Evolutionary conservation across 2,329 filamentous ascomycete species (phyloP).

Genomic region (Cryphonectria radicalis): DNA sequence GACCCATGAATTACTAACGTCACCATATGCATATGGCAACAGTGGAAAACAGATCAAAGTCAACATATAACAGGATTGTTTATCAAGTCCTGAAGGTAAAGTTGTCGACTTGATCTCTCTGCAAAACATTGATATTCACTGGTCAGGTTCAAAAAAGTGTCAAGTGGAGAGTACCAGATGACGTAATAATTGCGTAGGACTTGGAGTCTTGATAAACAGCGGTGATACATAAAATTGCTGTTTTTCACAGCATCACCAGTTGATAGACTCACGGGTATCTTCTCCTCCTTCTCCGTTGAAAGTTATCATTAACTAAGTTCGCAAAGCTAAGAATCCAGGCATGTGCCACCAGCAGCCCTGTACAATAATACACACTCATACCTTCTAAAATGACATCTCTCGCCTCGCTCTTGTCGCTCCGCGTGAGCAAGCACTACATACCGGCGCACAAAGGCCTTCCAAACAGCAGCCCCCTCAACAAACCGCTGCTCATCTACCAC

Average conservation of each 20-base stretch:
- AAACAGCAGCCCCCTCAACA: constrained; percentile 67
- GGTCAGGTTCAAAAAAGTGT: background rate
- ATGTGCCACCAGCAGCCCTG: too few relatives aligned
- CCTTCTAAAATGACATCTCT: background rate
- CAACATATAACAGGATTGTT: too few relatives aligned
- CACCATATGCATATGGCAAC: too few relatives aligned
- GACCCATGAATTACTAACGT: too few relatives aligned
- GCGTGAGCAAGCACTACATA: constrained; percentile 63
- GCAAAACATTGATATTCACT: background rate
- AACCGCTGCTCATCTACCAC: constrained; percentile 70
- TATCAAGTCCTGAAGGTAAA: too few relatives aligned
- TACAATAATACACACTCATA: background rate
- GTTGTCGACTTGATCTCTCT: background rate
- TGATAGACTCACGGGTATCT: background rate
- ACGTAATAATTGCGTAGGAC: background rate
- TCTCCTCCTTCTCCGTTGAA: too few relatives aligned
- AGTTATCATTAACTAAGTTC: too few relatives aligned
- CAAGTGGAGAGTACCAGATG: background rate
- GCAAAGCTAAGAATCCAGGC: background rate
- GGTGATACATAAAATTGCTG: too few relatives aligned
- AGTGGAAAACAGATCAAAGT: too few relatives aligned
- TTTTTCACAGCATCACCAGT: too few relatives aligned
- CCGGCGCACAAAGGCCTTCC: constrained; percentile 60
- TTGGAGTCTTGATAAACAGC: too few relatives aligned
- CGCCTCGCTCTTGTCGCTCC: constrained; percentile 53